Conservation (phyloP, 148 eudicot genomes). For the Rhododendron molle region DNA sequence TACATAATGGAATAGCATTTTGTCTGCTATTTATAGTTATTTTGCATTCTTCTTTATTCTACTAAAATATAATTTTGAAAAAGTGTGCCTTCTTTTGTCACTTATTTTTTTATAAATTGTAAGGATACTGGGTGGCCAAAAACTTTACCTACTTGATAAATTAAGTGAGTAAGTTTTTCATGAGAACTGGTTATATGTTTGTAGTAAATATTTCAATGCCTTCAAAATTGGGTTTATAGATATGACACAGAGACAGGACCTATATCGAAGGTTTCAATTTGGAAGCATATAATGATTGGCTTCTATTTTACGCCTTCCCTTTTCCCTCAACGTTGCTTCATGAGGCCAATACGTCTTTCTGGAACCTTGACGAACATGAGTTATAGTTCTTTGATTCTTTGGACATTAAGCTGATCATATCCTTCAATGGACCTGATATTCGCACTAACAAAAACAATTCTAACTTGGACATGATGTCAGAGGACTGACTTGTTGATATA, state of each 20-base stretch:
- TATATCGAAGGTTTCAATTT: background rate
- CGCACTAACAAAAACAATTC: background rate
- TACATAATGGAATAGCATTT: too few species aligned
- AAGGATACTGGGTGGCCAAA: too few species aligned
- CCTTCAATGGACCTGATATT: background rate
- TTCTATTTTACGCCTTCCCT: background rate
- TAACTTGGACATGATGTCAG: background rate
- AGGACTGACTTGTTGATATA: background rate
- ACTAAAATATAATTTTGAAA: too few species aligned
- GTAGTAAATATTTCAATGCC: background rate
- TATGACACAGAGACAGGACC: background rate
- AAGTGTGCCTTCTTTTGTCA: too few species aligned
- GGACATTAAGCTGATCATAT: background rate
- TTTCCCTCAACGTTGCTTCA: background rate
- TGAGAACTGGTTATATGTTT: too few species aligned
- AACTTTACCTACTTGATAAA: too few species aligned
- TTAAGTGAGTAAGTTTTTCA: too few species aligned
- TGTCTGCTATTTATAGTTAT: too few species aligned
- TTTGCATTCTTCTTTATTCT: too few species aligned
- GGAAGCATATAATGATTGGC: background rate
- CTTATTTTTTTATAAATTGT: too few species aligned
- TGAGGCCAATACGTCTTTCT: background rate
- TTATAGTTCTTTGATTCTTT: background rate
- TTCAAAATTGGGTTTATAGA: background rate
- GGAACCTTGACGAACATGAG: background rate